Base-by-base conservation (phyloP, 2,329 filamentous ascomycete species). In the Diplodia scrobiculata region DNA sequence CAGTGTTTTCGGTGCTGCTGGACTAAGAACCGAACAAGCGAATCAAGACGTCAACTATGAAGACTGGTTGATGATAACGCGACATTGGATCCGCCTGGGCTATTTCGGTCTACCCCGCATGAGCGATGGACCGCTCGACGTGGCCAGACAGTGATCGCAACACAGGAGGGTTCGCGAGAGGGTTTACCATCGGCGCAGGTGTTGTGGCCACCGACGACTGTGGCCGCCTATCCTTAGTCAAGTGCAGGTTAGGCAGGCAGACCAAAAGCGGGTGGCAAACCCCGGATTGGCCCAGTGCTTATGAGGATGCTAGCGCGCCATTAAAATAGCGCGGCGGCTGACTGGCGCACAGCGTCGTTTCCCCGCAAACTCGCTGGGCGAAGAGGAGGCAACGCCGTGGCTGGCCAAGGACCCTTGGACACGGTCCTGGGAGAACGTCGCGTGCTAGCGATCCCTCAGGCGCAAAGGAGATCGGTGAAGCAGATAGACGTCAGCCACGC, bases 401-500 rank as follows among this genome's bases (percentile, higher is more conserved):
- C 41, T 45, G n/a, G 48, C 48, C 48, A 51, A 51, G 48, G 21
- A 51, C 48, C 48, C 48, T 51, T 27, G 25, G 48, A 51, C 48
- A 51, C 25, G 48, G 48, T 27, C 27, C 25, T 51, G 21, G 48
- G 48, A 51, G 27, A 25, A 14, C 25, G 25, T 27, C 41, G n/a
- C 17, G 19, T 19, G 41, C 41, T 45, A 45, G 17, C 41, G 41
- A 45, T 45, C 41, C 41, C 41, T 9, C 41, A 19, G 41, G 41
- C 41, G n/a, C 41, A 7, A 45, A 19, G 41, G 9, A 10, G 41
- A 19, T 45, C 41, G n/a, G 41, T n/a, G 41, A 45, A 45, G 48
- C 48, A 25, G 48, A 51, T 51, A 25, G 48, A 51, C 48, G 48
- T 51, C 48, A 51, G 48, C 48, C 48, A 45, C 41, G 41, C 34